These are phyloP conservation scores for Quercus tomentella DNA, from an alignment of 331 rosid species.

Conservation along the genomic window DNA sequence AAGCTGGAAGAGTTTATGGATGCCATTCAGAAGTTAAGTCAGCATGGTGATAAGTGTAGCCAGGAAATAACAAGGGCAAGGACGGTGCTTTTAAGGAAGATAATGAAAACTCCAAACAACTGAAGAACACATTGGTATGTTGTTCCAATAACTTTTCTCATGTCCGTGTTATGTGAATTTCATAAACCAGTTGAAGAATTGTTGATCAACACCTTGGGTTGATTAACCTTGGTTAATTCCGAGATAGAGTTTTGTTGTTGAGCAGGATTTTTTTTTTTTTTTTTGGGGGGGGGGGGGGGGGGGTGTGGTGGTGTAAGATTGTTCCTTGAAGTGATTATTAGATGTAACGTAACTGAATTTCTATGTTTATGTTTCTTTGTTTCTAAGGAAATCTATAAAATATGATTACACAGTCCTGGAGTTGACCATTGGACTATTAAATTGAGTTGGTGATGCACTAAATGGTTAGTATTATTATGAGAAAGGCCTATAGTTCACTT, in stretches of 20 bases:
- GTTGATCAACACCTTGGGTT: not conserved
- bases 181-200: not conserved
- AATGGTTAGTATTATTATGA: not conserved
- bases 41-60: constrained; percentile 62
- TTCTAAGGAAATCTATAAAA: not conserved
- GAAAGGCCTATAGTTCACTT: not conserved
- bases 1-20: constrained; percentile 50
- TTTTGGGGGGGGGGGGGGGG: fast-evolving
- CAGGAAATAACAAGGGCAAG: constrained; percentile 63
- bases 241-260: constrained; percentile 10
- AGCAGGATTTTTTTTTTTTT: not conserved
- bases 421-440: not conserved
- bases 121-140: constrained; percentile 31
- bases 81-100: constrained; percentile 58
- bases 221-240: not conserved
- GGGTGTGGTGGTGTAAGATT: not conserved
- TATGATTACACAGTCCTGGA: not conserved
- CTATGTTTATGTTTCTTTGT: not conserved
- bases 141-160: constrained; percentile 6
- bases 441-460: not conserved
- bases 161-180: not conserved
- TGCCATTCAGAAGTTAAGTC: constrained; percentile 52
- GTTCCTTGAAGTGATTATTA: not conserved
- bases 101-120: constrained; percentile 35
- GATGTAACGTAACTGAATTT: not conserved